Percentiles rank a stretch among this genome's conserved stretches.
Evolutionary conservation across 2,329 filamentous ascomycete species (phyloP).

Genomic region (Gyromitra esculenta): DNA sequence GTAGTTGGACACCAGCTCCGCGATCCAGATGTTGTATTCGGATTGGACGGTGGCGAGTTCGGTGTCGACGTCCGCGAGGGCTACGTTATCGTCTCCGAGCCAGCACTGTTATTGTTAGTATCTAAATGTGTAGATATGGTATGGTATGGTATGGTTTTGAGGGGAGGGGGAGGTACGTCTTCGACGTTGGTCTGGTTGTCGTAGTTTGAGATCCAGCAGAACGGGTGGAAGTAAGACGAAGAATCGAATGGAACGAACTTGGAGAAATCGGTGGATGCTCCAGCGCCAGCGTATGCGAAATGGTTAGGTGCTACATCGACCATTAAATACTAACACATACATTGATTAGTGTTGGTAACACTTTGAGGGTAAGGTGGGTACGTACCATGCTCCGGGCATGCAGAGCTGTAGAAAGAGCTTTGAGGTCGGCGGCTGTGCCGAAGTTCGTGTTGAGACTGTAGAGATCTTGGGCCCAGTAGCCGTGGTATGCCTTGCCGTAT

Average conservation of each 20-base stretch:
- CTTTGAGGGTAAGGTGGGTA: background rate
- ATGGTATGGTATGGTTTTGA: background rate
- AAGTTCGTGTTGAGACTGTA: slow-evolving; percentile 69
- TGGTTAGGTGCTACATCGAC: slow-evolving; percentile 70
- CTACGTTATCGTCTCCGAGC: slow-evolving; percentile 64
- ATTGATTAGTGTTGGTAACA: too few species aligned
- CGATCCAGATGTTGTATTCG: slow-evolving; percentile 61
- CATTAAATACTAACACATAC: slow-evolving; percentile 65
- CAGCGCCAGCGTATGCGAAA: slow-evolving; percentile 66
- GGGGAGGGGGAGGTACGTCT: slow-evolving; percentile 23
- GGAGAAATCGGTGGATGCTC: slow-evolving; percentile 66
- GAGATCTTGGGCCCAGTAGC: slow-evolving; percentile 67
- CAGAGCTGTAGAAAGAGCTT: slow-evolving; percentile 66
- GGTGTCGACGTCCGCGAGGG: slow-evolving; percentile 64
- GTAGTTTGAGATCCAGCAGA: slow-evolving; percentile 69
- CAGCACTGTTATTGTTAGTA: slow-evolving; percentile 61
- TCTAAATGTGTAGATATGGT: too few species aligned
- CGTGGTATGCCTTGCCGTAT: slow-evolving; percentile 64
- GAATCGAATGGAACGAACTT: slow-evolving; percentile 67
- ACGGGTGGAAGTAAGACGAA: slow-evolving; percentile 69
- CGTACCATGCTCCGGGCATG: slow-evolving; percentile 67
- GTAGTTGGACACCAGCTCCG: slow-evolving; percentile 62
- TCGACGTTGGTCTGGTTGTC: slow-evolving; percentile 63
- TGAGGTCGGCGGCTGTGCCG: slow-evolving; percentile 70
- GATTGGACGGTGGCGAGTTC: slow-evolving; percentile 61